Conservation (phyloP, 345 rosid genomes). For the Kandelia obovata region DNA sequence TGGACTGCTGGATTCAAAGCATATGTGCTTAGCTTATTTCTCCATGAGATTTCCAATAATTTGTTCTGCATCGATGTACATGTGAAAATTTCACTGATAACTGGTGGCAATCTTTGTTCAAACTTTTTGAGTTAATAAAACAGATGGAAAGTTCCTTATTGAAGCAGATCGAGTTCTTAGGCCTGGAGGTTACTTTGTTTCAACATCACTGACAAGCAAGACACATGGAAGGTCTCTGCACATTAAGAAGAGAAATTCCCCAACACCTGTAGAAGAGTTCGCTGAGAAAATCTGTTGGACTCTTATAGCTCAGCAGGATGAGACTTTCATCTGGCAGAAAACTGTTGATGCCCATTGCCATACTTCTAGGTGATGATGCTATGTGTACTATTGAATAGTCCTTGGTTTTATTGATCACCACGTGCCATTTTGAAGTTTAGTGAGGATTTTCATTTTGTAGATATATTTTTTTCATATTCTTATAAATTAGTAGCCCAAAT, state of each 20-base stretch:
- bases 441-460: background rate
- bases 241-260: constrained; percentile 50
- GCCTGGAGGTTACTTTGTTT: constrained; percentile 96
- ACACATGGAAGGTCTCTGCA: constrained; percentile 45
- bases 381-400: background rate
- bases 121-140: constrained; percentile 18
- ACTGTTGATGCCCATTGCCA: constrained; percentile 59
- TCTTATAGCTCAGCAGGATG: constrained; percentile 87
- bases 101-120: constrained; percentile 5
- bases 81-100: too few relatives aligned
- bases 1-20: too few relatives aligned
- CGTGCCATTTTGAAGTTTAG: constrained; percentile 3
- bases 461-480: constrained; percentile 1
- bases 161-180: constrained; percentile 91
- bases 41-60: too few relatives aligned
- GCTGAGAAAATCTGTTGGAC: constrained; percentile 82
- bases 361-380: constrained; percentile 58
- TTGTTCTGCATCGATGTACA: too few relatives aligned
- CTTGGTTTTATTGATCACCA: constrained; percentile 6
- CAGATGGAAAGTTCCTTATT: constrained; percentile 85
- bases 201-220: constrained; percentile 69
- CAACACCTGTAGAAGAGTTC: constrained; percentile 56
- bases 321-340: constrained; percentile 96
- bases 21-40: too few relatives aligned
- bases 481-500: background rate